Evolutionary conservation across 2,329 filamentous ascomycete species (phyloP), one percentile per base, ranked within the genome.

Genomic region (Fusarium redolens): DNA sequence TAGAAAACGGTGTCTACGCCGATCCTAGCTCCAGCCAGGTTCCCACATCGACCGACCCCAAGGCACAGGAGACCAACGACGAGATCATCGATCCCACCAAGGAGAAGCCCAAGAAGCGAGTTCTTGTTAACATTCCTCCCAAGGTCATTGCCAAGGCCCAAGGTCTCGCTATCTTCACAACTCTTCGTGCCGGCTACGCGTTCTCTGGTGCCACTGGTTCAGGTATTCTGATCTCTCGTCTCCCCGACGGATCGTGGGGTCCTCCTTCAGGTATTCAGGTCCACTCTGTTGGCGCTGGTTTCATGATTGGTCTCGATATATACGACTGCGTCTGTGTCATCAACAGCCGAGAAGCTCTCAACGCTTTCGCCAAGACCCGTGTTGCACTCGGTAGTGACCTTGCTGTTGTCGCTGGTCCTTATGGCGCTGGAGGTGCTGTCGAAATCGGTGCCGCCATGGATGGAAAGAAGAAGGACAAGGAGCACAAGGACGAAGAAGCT

Each of bases 261-360:
- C 92, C 93, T 3, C 94, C 94, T 0, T 94, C 92, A 0, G 94
- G 92, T 37, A 95, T 97, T 78, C 88, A 95, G 81, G 87, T 96
- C 31, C 92, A 96, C 78, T 94, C 93, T 0, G 88, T 93, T 3
- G 93, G 92, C 7, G 88, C 94, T 2, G 94, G 94, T 0, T 94
- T 97, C 79, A 87, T 96, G 67, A 89, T 93, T 2, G 94, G 94
- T 17, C 88, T 96, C 17, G 94, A 97, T 80, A 94, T 97, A 33
- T 97, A 96, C 83, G 94, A 97, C 80, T 96, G 93, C 75, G 93
- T 97, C 5, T 90, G 95, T 30, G 92, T 97, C 40, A 95, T 97
- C 81, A 97, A 97, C 83, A 93, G 89, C 7, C 86, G 89, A 45
- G 88, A 93, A 73, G 94, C 94, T 0, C 85, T 97, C 45, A 89